These are phyloP conservation scores for Coelastrella sp. DNA, from an alignment of 139 green algal genomes.

Conservation along the genomic window DNA sequence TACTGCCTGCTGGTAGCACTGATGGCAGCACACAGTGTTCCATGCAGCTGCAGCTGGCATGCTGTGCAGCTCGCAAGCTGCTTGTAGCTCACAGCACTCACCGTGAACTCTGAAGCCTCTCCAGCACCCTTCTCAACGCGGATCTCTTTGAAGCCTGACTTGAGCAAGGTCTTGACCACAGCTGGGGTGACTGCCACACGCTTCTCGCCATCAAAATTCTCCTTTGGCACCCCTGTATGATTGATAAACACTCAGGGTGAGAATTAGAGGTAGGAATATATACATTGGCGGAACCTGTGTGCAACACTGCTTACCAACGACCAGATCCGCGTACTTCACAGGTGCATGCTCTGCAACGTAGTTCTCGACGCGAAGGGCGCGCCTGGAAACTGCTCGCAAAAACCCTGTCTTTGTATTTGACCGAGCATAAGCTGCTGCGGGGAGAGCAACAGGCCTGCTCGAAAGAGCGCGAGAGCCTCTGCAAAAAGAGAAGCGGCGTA, in stretches of 20 bases:
- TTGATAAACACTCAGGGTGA: not conserved
- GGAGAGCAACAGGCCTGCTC: not conserved
- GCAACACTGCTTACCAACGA: slow-evolving; percentile 22
- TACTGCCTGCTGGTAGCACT: not conserved
- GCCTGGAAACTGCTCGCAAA: not conserved
- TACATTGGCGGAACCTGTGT: too few species aligned
- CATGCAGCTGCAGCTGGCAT: not conserved
- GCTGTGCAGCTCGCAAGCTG: not conserved
- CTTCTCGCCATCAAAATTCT: slow-evolving; percentile 70
- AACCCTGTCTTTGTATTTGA: not conserved
- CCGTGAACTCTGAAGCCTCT: slow-evolving; percentile 73
- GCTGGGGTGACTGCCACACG: slow-evolving; percentile 81
- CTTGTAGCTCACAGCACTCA: slow-evolving; percentile 37
- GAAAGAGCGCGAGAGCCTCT: not conserved
- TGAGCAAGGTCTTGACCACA: slow-evolving; percentile 69
- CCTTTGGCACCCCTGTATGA: slow-evolving; percentile 78
- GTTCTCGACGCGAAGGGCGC: slow-evolving; percentile 37
- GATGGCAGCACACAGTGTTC: not conserved
- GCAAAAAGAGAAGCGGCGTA: not conserved
- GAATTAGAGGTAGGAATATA: too few species aligned
- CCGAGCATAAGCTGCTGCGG: not conserved
- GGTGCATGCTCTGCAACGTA: slow-evolving; percentile 44
- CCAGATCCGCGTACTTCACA: slow-evolving; percentile 35
- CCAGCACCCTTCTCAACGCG: slow-evolving; percentile 82
- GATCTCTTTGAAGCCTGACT: slow-evolving; percentile 82